Evolutionary conservation across 2,329 filamentous ascomycete species (phyloP), one percentile per base, ranked within the genome.

Genomic region (Drechslera avenae): DNA sequence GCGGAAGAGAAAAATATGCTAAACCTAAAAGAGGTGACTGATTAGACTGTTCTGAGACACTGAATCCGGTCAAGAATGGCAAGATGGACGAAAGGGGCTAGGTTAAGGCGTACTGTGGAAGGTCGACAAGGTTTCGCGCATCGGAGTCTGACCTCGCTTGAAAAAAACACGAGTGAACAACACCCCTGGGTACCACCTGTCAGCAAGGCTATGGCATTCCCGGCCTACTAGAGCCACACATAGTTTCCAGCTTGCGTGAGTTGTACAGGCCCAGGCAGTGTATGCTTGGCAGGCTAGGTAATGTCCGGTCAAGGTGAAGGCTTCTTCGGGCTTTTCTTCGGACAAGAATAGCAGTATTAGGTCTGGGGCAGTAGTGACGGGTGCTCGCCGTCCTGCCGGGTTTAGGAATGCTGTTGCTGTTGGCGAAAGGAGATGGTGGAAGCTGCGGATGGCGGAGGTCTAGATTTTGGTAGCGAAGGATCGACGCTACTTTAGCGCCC

Each of bases 251-350:
- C 41, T 32, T 47, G 17, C 12, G 33, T 26, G 39, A 50, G 33
- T 26, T 35, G 40, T 17, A 28, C 21, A 5, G 33, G 39, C 23
- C 40, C 17, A 39, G 26, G 26, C 26, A 31, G 46, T 49, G 26
- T 28, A 28, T 28, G 26, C 47, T 34, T 52, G 47, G 43, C 44
- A 57, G 34, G 51, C 51, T 54, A 44, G 44, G 36, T 28, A 3
- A 28, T 28, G 39, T 41, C 31, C 40, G 41, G 50, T 47, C 46
- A 54, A 45, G 18, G 19, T 14, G 9, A 13, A 23, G 32, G 30
- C n/a, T 34, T 36, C 9, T 31, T 44, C 32, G 19, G 41, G 42
- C 19, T 12, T 19, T 46, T 49, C n/a, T 14, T 26, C 16, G 19
- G 18, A 34, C 41, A 50, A 39, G 41, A 56, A 50, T 54, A 54